Evolutionary conservation across 116 monocot species (phyloP).

Genomic region (Trichopus zeylanicus): DNA sequence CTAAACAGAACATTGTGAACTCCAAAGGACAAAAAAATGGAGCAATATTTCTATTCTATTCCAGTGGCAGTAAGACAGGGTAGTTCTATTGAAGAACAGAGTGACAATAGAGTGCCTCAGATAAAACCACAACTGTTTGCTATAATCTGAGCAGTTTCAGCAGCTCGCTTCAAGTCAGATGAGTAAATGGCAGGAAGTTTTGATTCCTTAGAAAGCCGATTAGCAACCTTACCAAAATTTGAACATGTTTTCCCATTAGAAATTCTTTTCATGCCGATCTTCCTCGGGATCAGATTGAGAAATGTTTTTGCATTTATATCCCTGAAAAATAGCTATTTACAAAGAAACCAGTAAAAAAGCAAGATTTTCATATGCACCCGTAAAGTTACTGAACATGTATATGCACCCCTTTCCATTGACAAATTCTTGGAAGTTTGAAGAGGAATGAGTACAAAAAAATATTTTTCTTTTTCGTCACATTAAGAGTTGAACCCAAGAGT

Average conservation of each 20-base stretch:
- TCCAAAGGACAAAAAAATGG: not conserved
- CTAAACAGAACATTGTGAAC: not conserved
- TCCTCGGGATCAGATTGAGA: too few species aligned
- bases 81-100: not conserved
- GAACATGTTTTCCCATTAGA: slow-evolving; percentile 7
- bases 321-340: too few species aligned
- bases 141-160: slow-evolving; percentile 77
- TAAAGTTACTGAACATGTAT: too few species aligned
- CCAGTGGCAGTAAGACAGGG: not conserved
- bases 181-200: slow-evolving; percentile 67
- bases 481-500: too few species aligned
- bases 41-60: not conserved
- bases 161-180: slow-evolving; percentile 90
- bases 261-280: too few species aligned
- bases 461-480: too few species aligned
- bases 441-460: too few species aligned
- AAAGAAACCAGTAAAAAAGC: too few species aligned
- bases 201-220: slow-evolving; percentile 50
- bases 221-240: slow-evolving; percentile 43
- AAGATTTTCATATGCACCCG: too few species aligned
- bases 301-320: too few species aligned
- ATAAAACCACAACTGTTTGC: slow-evolving; percentile 44
- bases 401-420: too few species aligned
- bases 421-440: too few species aligned
- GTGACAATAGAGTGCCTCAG: slow-evolving; percentile 37